phyloP scores from a whole-genome alignment of 148 eudicot species.

The Silene conica region DNA sequence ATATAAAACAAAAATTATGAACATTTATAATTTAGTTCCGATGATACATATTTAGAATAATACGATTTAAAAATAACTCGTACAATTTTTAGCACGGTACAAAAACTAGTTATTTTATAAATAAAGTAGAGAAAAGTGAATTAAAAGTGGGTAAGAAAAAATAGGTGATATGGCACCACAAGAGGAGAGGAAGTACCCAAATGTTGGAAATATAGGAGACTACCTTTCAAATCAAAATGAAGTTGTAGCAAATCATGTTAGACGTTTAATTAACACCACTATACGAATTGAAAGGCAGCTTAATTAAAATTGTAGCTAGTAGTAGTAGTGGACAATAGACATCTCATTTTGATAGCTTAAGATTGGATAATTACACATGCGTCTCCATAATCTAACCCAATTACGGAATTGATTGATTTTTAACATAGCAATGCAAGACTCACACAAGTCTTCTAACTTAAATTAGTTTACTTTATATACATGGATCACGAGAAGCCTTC shows the following conservation, averaged over 20 bases:
- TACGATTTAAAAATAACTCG: too few relatives aligned
- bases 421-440: constrained; percentile 1
- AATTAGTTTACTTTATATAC: not conserved
- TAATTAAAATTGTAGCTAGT: not conserved
- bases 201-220: constrained; percentile 20
- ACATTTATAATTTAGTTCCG: too few relatives aligned
- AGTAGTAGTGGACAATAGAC: constrained; percentile 30
- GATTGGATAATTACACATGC: constrained; percentile 13
- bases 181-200: not conserved
- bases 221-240: not conserved
- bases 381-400: constrained; percentile 18
- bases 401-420: not conserved
- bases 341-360: constrained; percentile 15
- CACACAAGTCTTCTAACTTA: not conserved
- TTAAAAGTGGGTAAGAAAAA: not conserved
- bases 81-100: too few relatives aligned
- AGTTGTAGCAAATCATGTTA: not conserved
- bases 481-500: constrained; percentile 12
- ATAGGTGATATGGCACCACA: not conserved
- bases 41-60: too few relatives aligned
- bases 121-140: too few relatives aligned
- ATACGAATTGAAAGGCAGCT: not conserved
- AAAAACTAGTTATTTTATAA: too few relatives aligned
- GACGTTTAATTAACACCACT: not conserved
- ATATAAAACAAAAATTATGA: too few relatives aligned